Evolutionary conservation across 2,329 filamentous ascomycete species (phyloP).

Genomic region (Metarhizium sp.): DNA sequence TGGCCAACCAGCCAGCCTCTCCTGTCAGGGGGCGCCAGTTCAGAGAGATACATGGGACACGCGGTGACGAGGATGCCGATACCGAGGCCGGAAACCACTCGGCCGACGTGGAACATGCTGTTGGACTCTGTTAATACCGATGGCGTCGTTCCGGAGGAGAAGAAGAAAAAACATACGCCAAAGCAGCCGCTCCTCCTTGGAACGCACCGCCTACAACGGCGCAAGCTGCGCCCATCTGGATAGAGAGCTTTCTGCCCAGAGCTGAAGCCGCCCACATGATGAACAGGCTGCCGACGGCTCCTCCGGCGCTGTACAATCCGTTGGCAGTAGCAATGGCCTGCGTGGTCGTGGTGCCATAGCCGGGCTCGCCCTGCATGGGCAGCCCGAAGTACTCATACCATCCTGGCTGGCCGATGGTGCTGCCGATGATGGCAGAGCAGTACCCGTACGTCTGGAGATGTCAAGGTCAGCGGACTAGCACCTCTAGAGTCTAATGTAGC

Average conservation of each 20-base stretch:
- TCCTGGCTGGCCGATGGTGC: conserved; percentile 42
- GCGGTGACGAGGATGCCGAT: conserved; percentile 27
- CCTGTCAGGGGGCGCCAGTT: conserved; percentile 26
- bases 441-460: conserved; percentile 30
- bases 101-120: conserved; percentile 29
- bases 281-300: conserved; percentile 22
- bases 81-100: conserved; percentile 33
- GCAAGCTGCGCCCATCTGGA: conserved; percentile 34
- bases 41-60: conserved; percentile 25
- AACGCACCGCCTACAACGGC: conserved; percentile 36
- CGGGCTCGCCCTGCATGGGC: conserved; percentile 29
- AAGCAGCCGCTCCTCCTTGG: conserved; percentile 32
- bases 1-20: conserved; percentile 41
- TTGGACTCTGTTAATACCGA: neutral
- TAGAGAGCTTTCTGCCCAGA: conserved; percentile 33
- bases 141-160: neutral
- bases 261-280: conserved; percentile 39
- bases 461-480: no score
- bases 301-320: conserved; percentile 35
- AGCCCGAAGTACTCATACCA: conserved; percentile 41
- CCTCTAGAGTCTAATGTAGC: no score
- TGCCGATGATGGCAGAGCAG: conserved; percentile 38
- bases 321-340: conserved; percentile 38
- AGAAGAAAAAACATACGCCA: conserved; percentile 19
- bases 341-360: conserved; percentile 32